Conservation (phyloP, 2,329 filamentous ascomycete species). For the Diaporthe sp. region DNA sequence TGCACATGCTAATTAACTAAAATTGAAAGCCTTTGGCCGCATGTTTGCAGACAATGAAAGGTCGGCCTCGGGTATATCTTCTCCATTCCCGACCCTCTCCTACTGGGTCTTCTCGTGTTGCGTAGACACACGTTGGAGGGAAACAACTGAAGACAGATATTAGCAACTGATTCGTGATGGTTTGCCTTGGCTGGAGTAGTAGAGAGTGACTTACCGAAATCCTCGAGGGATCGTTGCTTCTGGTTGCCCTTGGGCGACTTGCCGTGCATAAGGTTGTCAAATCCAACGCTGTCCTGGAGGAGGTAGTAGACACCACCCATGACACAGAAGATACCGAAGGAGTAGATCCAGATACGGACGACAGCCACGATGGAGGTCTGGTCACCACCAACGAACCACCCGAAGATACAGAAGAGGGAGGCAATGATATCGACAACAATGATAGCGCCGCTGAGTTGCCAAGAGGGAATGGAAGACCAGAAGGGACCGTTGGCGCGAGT, state of each 20-base stretch:
- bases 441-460: constrained; percentile 85
- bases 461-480: constrained; percentile 90
- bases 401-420: constrained; percentile 88
- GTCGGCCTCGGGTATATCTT: constrained; percentile 38
- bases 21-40: constrained; percentile 39
- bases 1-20: constrained; percentile 41
- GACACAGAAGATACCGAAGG: constrained; percentile 85
- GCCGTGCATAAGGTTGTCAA: constrained; percentile 94
- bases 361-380: constrained; percentile 85
- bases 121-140: constrained; percentile 89
- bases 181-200: neutral
- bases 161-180: constrained; percentile 55
- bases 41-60: constrained; percentile 38
- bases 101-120: constrained; percentile 92
- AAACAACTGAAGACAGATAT: constrained; percentile 76
- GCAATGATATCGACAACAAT: constrained; percentile 85
- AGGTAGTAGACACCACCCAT: constrained; percentile 81
- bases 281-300: constrained; percentile 83
- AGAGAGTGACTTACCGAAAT: constrained; percentile 78
- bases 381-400: constrained; percentile 77
- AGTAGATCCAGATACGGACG: constrained; percentile 92
- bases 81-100: constrained; percentile 46
- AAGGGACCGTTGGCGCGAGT: constrained; percentile 93
- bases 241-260: constrained; percentile 85
- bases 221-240: constrained; percentile 88